Base-by-base conservation (phyloP, 179 eudicot species). In the Drosera spatulata region DNA sequence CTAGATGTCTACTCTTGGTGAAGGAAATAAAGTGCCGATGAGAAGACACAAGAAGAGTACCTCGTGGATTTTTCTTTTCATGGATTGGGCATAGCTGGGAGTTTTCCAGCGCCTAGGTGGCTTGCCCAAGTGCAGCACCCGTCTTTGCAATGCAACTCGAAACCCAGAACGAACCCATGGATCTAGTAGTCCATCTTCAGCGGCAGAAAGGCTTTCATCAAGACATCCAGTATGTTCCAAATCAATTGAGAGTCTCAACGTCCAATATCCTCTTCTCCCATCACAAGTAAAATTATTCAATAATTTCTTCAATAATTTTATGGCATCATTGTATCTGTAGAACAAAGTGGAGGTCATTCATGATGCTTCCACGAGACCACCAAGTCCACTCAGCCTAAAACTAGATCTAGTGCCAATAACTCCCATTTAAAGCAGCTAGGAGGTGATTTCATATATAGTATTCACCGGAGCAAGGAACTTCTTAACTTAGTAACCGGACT, bases 61-160 rank as follows among this genome's bases (percentile, higher is more conserved):
- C 98, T 91, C 95, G 45, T 75, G 46, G 66, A 91, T 88, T 72
- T 82, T 88, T 74, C 93, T 77, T 66, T 80, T 80, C 45, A 91
- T 76, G 61, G 81, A 81, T 47, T 82, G 69, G 46, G 95, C 72
- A 72, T 61, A 91, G 63, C 75, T 75, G n/a, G 96, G 98, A 61
- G 63, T 56, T 79, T 79, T 91, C 96, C 98, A 91, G 49, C 98
- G 89, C 76, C 98, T 79, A 56, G 98, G 98, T 66, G 98, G 98
- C 78, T 79, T 88, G 46, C 90, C 89, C 79, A 91, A 73, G 49
- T 93, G 87, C 62, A 91, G 65, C 51, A 85, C 83, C 61, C 98
- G 76, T 73, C 93, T 86, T 70, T 88, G 98, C 73, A 91, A 66
- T 58, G 95, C 91, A 63, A 80, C 69, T 80, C 78, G 84, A 60